Evolutionary conservation across 768 basidiomycete genomes (phyloP), one percentile per base, ranked within the genome.

Genomic region (Tremella mesenterica): DNA sequence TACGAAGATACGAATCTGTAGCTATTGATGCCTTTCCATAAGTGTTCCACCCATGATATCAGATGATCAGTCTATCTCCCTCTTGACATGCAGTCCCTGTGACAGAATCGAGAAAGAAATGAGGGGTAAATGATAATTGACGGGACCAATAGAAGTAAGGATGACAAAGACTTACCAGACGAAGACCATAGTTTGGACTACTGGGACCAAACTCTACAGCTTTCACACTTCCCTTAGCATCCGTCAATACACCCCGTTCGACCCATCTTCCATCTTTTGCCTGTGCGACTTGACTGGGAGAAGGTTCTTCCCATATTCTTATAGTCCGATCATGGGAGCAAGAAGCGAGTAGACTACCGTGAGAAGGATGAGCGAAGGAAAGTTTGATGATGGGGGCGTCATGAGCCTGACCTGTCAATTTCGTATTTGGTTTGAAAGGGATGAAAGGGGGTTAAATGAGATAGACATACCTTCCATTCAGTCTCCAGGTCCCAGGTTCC

Each of bases 321-420:
- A 91, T 86, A 0, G 86, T 86, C 23, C 92, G 80, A 74, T 96
- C 93, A 64, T 91, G 90, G 1, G 86, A 89, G 4, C 83, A 81
- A 3, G 86, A 88, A 0, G 89, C 89, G 51, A 97, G 77, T 48
- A 95, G 81, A 1, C 83, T 81, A 3, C 90, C 92, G 54, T 90
- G 91, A 72, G 91, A 85, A 4, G 93, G 90, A 67, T 92, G 90
- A 1, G 89, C 89, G 87, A 90, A 97, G 48, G 81, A 81, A 13
- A 95, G 63, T 70, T 80, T 84, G 7, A 88, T 81, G 31, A 95
- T 79, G 0, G 92, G 83, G 14, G 90, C 90, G 64, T 93, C 89
- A 70, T 96, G 92, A n/a, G 92, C 93, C 88, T 93, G 63, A 13
- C 30, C 1, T 21, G 34, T 52, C 23, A 52, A 47, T 39, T 23